Evolutionary conservation across 805 yeast species (phyloP), one percentile per base, ranked within the genome.

Genomic region (Ogataea trehalophila): DNA sequence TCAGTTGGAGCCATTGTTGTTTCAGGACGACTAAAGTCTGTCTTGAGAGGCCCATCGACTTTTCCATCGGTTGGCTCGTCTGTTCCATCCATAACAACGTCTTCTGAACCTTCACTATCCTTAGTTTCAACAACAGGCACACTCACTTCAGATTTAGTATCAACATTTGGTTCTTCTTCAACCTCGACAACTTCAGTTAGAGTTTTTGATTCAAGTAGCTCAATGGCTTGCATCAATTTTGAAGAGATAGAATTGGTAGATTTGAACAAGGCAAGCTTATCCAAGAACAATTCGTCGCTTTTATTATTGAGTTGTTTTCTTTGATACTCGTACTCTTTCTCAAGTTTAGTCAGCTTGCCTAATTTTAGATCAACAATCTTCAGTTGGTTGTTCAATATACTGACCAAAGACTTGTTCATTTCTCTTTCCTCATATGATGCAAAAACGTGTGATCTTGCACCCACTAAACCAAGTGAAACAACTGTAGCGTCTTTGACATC

Each of bases 391-490:
- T 83, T 83, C 17, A 85, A 71, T 41, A 87, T 74, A 29, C 74
- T 74, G 26, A 75, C 71, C 13, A 84, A 67, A 20, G 83, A 63
- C 45, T 76, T 78, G 55, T 80, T 75, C 82, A 82, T 80, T 60
- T 85, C 89, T 50, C 90, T 72, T 59, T 88, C 96, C 63, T 87
- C 95, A 60, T 79, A 82, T 5, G 82, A 79, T 6, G 92, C 87
- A 66, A 88, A 85, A 18, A 86, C 75, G 60, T 87, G 89, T 23
- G 94, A 76, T 51, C 94, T 77, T 1, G 89, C 83, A 3, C 94
- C 96, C 36, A 86, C 68, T 11, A 86, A 70, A 3, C 95, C 91
- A 48, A 91, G 70, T 0, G 94, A 83, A n/a, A 81, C 69, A 6
- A 79, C 70, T 0, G 86, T 79, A 2, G 87, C 87, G 47, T 83